Conservation (phyloP, 2,329 filamentous ascomycete species). For the Colletotrichum zoysiae region DNA sequence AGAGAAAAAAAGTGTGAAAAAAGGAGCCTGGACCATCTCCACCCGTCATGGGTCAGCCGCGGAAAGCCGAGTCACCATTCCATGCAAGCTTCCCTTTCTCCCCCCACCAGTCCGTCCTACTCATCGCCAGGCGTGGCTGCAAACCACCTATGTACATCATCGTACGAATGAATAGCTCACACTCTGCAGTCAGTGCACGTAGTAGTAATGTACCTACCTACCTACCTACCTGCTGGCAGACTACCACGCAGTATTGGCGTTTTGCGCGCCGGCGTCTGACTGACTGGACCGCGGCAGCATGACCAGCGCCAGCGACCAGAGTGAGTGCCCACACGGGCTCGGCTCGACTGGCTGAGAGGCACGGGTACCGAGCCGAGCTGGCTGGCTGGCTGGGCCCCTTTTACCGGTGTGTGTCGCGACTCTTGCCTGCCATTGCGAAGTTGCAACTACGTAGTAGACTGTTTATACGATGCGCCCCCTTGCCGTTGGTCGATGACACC, state of each 20-base stretch:
- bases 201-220: no score
- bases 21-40: constrained; percentile 31
- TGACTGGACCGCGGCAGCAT: not conserved
- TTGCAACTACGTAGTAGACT: not conserved
- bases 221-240: no score
- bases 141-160: not conserved
- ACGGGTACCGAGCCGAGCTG: constrained; percentile 13
- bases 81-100: not conserved
- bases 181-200: no score
- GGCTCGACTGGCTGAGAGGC: constrained; percentile 17
- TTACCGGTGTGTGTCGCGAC: not conserved
- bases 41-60: constrained; percentile 8
- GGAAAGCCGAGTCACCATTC: constrained; percentile 4
- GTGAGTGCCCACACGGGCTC: constrained; percentile 1
- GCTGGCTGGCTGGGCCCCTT: no score
- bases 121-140: constrained; percentile 4
- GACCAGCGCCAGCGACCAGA: not conserved
- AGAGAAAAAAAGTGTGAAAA: not conserved
- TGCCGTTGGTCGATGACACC: not conserved
- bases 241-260: no score
- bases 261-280: constrained; percentile 8
- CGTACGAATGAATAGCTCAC: not conserved
- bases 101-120: no score
- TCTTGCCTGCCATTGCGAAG: constrained; percentile 2
- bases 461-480: constrained; percentile 1